Conservation (phyloP, 768 basidiomycete species). For the Pholiota conissans region DNA sequence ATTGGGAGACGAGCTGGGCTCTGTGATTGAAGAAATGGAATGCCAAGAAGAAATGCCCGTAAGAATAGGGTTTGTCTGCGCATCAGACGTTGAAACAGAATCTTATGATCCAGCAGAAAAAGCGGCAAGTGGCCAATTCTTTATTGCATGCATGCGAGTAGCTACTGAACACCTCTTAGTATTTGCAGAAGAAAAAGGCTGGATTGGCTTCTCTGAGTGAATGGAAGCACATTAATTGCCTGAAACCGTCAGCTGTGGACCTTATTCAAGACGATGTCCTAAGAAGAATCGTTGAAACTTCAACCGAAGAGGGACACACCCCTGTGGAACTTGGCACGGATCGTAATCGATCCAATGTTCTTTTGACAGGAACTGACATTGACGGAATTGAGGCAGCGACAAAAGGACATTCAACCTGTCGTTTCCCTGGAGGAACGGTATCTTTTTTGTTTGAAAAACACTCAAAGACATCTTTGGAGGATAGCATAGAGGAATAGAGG, state of each 20-base stretch:
- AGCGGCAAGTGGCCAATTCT: slow-evolving; percentile 39
- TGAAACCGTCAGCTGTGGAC: slow-evolving; percentile 42
- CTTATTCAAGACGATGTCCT: slow-evolving; percentile 69
- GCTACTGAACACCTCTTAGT: slow-evolving; percentile 37
- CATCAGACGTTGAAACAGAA: slow-evolving; percentile 57
- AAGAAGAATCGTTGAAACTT: slow-evolving; percentile 27
- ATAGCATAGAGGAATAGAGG: slow-evolving; percentile 8
- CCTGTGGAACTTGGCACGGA: neutral
- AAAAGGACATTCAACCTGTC: slow-evolving; percentile 29
- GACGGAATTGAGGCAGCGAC: slow-evolving; percentile 42
- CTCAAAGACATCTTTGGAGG: slow-evolving; percentile 14
- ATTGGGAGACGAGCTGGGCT: neutral
- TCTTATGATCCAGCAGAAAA: slow-evolving; percentile 48
- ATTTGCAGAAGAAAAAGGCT: slow-evolving; percentile 64
- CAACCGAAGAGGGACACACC: neutral
- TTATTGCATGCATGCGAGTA: neutral
- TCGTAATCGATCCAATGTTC: slow-evolving; percentile 4
- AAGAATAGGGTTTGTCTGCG: slow-evolving; percentile 56
- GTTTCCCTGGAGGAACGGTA: slow-evolving; percentile 65
- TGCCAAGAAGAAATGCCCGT: slow-evolving; percentile 25
- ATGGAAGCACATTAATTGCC: slow-evolving; percentile 86
- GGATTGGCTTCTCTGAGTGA: slow-evolving; percentile 72
- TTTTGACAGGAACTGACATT: slow-evolving; percentile 37
- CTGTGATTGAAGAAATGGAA: slow-evolving; percentile 18
- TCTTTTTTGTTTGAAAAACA: slow-evolving; percentile 75